Base-by-base conservation (phyloP, 1,284 basidiomycete species). In the Gomphus bonarii region DNA sequence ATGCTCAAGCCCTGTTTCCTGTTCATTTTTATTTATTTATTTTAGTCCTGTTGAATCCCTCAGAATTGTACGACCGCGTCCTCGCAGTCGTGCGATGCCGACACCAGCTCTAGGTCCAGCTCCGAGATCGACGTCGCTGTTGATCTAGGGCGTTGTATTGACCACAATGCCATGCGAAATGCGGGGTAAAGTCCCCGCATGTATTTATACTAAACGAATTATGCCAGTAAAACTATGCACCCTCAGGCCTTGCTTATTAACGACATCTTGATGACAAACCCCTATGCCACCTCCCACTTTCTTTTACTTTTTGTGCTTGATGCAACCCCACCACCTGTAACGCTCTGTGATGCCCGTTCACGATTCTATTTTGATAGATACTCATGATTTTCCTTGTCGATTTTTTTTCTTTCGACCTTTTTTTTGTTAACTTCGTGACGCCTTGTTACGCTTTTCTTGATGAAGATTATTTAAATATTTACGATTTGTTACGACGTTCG, bases 21-120 rank as follows among this genome's bases (percentile, higher is more conserved):
- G 58, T 50, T 30, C 50, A 36, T 44, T 18, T 46, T 50, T 43
- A n/a, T n/a, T n/a, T n/a, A n/a, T 31, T 22, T 22, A 9, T 20
- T 30, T 6, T 62, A 88, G 85, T 42, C 76, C 82, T 55, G 73
- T 75, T 40, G 80, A 84, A 60, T 76, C 75, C 25, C 72, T 88
- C 36, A 74, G 85, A 62, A 69, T 88, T 62, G 84, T 75, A 65
- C 80, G 85, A 38, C 85, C 86, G 6, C 64, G 71, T 16, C 72
- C 69, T 3, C 68, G 61, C 43, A 66, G 68, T 42, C 67, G 70
- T 14, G 18, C 35, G n/a, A 30, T 38, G 9, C 42, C 55, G 16
- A 28, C 35, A 20, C n/a, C 36, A 1, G 40, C 38, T n/a, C 31
- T 35, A 7, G 46, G 25, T 25, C 25, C 25, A 25, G 25, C 38